Evolutionary conservation across 208 protist genomes (phyloP).

Genomic region (Acanthamoeba rhysodes): DNA sequence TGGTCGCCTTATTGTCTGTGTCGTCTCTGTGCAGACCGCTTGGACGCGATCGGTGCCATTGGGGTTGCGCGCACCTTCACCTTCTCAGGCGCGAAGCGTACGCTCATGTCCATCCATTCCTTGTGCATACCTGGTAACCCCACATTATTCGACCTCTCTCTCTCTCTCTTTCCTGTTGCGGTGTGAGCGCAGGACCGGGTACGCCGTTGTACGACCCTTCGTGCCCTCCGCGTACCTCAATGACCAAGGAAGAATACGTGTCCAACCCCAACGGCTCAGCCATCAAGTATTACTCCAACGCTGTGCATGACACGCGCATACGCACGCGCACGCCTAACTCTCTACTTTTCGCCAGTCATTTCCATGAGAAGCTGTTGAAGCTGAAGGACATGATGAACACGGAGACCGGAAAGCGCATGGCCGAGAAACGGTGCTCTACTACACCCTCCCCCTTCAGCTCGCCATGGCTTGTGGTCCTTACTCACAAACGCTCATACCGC

Average conservation of each 20-base stretch:
- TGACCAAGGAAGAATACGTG: conserved; percentile 85
- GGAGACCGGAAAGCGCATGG: conserved; percentile 82
- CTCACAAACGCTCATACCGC: background rate
- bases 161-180: too few species aligned
- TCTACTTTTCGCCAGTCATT: conserved; percentile 81
- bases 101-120: background rate
- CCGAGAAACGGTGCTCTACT: conserved; percentile 70
- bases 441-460: background rate
- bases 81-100: conserved; percentile 71
- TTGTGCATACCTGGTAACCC: too few species aligned
- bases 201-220: conserved; percentile 46
- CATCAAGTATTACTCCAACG: background rate
- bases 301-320: background rate
- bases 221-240: background rate
- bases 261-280: conserved; percentile 16
- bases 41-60: conserved; percentile 88
- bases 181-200: background rate
- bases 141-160: background rate
- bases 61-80: conserved; percentile 82
- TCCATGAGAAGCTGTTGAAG: conserved; percentile 89
- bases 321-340: background rate
- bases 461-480: background rate
- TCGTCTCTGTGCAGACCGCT: conserved; percentile 28
- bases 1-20: background rate
- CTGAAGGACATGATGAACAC: conserved; percentile 90